Evolutionary conservation across 345 rosid genomes (phyloP).

Genomic region (Hibiscus syriacus): DNA sequence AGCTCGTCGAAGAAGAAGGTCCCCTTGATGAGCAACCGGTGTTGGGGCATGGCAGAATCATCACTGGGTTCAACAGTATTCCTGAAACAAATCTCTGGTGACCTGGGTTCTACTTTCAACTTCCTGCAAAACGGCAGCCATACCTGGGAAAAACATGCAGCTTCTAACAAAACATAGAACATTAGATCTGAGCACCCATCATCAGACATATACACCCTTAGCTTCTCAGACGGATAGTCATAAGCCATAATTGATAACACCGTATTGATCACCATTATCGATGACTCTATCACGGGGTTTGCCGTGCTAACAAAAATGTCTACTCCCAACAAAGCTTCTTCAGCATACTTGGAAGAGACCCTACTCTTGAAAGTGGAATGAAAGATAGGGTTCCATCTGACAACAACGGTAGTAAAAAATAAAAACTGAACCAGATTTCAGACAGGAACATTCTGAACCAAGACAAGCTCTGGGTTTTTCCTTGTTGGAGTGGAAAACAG

Average conservation of each 20-base stretch:
- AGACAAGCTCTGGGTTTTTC: slow-evolving; percentile 22
- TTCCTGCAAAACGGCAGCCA: slow-evolving; percentile 35
- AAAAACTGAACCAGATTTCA: slow-evolving; percentile 39
- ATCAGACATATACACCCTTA: slow-evolving; percentile 53
- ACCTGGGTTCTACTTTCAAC: slow-evolving; percentile 27
- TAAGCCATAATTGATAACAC: slow-evolving; percentile 50
- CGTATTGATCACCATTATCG: slow-evolving; percentile 38
- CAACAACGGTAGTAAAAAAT: slow-evolving; percentile 34
- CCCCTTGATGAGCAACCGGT: background rate
- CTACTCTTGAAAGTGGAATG: slow-evolving; percentile 35
- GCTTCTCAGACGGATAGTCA: slow-evolving; percentile 52
- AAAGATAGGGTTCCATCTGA: slow-evolving; percentile 32
- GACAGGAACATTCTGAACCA: slow-evolving; percentile 40
- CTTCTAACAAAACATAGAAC: slow-evolving; percentile 42
- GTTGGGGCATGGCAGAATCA: background rate
- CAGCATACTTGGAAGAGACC: slow-evolving; percentile 29
- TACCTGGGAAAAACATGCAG: slow-evolving; percentile 30
- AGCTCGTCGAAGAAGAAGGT: too few relatives aligned
- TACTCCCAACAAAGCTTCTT: too few relatives aligned
- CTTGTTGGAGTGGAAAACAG: background rate
- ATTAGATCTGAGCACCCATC: slow-evolving; percentile 45
- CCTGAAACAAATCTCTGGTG: slow-evolving; percentile 35
- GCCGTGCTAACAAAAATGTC: slow-evolving; percentile 62
- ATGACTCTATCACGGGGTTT: slow-evolving; percentile 41
- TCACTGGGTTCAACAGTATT: background rate